Evolutionary conservation across 192 early-diverging fungal species (phyloP), one percentile per base, ranked within the genome.

Genomic region (Rhizoclosmatium globosum): DNA sequence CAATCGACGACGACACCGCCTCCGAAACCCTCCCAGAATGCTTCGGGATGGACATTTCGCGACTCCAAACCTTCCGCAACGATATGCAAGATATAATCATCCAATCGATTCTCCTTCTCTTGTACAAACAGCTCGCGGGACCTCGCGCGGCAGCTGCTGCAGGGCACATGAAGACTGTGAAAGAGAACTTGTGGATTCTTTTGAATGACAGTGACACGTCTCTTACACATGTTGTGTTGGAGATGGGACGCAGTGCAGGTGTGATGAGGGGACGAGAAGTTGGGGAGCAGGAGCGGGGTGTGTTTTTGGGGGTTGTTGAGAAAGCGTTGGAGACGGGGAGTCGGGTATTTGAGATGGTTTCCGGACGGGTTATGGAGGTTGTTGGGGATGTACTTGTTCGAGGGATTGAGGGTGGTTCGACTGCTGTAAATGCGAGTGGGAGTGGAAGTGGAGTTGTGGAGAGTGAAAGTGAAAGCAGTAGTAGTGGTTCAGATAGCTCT

Each of bases 1-100:
- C 85, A 15, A 81, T 85, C 23, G 70, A 83, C 46, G 61, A 69
- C 77, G 68, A 72, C 9, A 23, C 15, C 43, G 53, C 57, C 42
- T 69, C 56, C 3, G 62, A 61, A 1, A 13, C 84, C 4, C 65
- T 88, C 39, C 88, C 88, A 46, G 88, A 89, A 79, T 79, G 84
- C 7, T 74, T 89, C 2, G 44, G 70, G 23, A 84, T 89, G 85
- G 88, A 89, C 71, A 39, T 71, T 2, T 38, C 67, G 17, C 82
- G 88, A 19, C 79, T 89, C 6, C 61, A 85, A 45, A 47, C 79
- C n/a, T 85, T 71, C 78, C 83, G 86, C 77, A 89, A 88, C 76
- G 85, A 86, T 61, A 85, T 85, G 82, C 88, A 89, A 64, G 88
- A 89, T 73, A 78, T 89, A 13, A 85, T 85, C 11, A 89, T 89